Percentiles rank a stretch among this genome's conserved stretches.
Conservation (phyloP, 2,329 filamentous ascomycete genomes). For the Penicillium sclerotiorum region DNA sequence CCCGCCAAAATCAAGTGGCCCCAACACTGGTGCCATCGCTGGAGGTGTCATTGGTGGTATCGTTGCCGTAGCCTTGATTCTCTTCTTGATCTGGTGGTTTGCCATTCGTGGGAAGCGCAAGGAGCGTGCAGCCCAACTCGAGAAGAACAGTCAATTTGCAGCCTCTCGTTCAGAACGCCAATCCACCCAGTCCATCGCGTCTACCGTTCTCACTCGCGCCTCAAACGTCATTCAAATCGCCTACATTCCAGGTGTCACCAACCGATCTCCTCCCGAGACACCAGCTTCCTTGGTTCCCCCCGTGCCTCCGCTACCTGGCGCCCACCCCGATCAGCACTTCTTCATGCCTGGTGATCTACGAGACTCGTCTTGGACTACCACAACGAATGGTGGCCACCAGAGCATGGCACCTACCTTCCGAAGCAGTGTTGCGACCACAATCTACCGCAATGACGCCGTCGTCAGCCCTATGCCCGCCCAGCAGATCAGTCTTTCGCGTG, state of each 20-base stretch:
- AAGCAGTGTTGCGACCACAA: constrained; percentile 82
- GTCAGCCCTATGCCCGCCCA: constrained; percentile 78
- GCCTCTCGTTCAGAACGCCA: constrained; percentile 29
- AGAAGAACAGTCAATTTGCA: constrained; percentile 56
- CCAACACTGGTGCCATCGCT: constrained; percentile 82
- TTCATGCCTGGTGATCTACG: constrained; percentile 89
- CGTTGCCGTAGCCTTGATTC: constrained; percentile 69
- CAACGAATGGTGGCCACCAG: constrained; percentile 51
- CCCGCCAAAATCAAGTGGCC: constrained; percentile 43
- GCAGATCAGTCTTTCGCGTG: constrained; percentile 83
- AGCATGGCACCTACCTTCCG: constrained; percentile 55
- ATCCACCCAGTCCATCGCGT: constrained; percentile 74
- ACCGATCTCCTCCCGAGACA: constrained; percentile 82
- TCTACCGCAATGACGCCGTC: constrained; percentile 89
- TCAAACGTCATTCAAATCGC: constrained; percentile 99
- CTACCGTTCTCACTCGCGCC: constrained; percentile 89
- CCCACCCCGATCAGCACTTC: constrained; percentile 78
- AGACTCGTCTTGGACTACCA: constrained; percentile 85
- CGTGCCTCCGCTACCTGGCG: constrained; percentile 83
- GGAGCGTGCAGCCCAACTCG: constrained; percentile 58
- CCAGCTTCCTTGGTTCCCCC: constrained; percentile 82
- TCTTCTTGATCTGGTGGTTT: constrained; percentile 84
- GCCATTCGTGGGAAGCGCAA: constrained; percentile 76
- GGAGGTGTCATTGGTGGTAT: constrained; percentile 89
- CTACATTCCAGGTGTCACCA: constrained; percentile 96